phyloP scores from a whole-genome alignment of 257 asterid species.

The Scutellaria baicalensis region DNA sequence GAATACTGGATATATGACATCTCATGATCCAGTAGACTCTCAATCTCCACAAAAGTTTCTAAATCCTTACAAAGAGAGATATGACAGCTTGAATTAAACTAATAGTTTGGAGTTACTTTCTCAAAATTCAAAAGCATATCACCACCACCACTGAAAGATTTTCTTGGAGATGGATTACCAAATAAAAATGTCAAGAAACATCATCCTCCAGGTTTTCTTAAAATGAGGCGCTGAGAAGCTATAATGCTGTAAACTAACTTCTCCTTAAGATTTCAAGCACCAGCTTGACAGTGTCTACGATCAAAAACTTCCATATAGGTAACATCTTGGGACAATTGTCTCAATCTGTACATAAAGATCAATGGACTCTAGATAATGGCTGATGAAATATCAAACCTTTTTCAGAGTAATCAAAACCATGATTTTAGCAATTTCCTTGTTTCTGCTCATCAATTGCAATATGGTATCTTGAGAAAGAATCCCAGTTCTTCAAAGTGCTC shows the following conservation, averaged over 20 bases:
- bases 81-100: background rate
- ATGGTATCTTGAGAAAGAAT: background rate
- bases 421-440: background rate
- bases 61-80: background rate
- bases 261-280: background rate
- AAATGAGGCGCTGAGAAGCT: background rate
- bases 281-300: background rate
- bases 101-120: background rate
- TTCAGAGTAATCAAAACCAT: background rate
- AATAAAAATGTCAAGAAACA: background rate
- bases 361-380: background rate
- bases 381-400: background rate
- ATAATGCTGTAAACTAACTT: background rate
- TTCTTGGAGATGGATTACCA: background rate
- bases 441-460: background rate
- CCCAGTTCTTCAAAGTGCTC: background rate
- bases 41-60: background rate
- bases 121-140: background rate
- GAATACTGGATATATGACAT: background rate
- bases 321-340: background rate
- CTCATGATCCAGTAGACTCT: background rate
- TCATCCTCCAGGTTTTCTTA: background rate
- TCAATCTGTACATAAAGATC: background rate
- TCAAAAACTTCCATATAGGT: background rate
- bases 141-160: background rate